A percentile compares a stretch with the other conserved stretches of the same genome.
Conservation (phyloP, 805 yeast species). For the Ogataea siamensis region DNA sequence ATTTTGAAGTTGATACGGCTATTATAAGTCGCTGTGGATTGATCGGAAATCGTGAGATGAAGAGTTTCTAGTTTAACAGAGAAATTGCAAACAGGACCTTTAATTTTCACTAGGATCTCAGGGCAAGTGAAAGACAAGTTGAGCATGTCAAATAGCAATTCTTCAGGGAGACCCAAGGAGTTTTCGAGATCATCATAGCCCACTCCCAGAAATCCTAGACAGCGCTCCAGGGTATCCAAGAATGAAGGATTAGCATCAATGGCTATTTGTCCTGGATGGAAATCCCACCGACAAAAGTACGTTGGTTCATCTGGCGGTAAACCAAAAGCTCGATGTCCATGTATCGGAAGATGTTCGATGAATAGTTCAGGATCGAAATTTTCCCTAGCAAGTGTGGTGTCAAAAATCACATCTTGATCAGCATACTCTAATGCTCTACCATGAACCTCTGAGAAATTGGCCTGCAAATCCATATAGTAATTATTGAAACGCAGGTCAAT, state of each 20-base stretch:
- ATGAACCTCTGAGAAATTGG: conserved; percentile 59
- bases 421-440: conserved; percentile 33
- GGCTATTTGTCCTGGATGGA: conserved; percentile 58
- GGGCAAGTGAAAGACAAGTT: conserved; percentile 58
- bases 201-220: conserved; percentile 50
- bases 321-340: conserved; percentile 93
- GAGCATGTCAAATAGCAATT: conserved; percentile 65
- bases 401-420: conserved; percentile 27
- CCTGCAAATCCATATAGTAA: conserved; percentile 90
- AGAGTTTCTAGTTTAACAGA: conserved; percentile 28
- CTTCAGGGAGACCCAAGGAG: conserved; percentile 55
- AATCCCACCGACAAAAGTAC: conserved; percentile 87
- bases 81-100: conserved; percentile 31
- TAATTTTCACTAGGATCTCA: conserved; percentile 42
- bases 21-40: conserved; percentile 65
- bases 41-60: conserved; percentile 56
- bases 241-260: conserved; percentile 51
- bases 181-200: conserved; percentile 78
- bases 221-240: conserved; percentile 40
- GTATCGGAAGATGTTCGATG: conserved; percentile 61
- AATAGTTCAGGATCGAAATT: conserved; percentile 41
- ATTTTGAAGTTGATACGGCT: conserved; percentile 49
- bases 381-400: conserved; percentile 23
- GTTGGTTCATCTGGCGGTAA: conserved; percentile 87
- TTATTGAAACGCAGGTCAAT: conserved; percentile 84